Conservation (phyloP, 129 eudicot species). For the Lonicera japonica region DNA sequence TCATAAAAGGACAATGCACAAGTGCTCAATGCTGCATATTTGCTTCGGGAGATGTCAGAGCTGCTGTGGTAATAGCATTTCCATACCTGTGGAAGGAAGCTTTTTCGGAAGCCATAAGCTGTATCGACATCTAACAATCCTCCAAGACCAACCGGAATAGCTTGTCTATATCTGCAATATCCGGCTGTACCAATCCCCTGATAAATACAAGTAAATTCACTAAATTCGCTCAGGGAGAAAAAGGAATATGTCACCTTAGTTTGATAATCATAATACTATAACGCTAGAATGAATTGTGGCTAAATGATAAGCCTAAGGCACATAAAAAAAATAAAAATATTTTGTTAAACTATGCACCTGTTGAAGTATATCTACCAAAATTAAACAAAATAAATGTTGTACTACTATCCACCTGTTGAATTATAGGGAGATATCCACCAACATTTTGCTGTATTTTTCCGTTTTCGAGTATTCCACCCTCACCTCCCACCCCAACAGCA, state of each 20-base stretch:
- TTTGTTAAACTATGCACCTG: too few species aligned
- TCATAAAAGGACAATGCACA: too few species aligned
- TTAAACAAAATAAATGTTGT: too few species aligned
- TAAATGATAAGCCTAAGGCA: not conserved
- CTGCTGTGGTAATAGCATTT: not conserved
- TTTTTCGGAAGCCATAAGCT: slow-evolving; percentile 59
- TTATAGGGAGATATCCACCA: slow-evolving; percentile 83
- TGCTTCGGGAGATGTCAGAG: too few species aligned
- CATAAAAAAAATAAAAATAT: not conserved
- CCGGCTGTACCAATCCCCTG: slow-evolving; percentile 70
- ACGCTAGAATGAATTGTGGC: not conserved
- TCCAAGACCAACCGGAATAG: slow-evolving; percentile 70
- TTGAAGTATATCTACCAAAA: slow-evolving; percentile 65
- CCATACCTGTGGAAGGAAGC: slow-evolving; percentile 79
- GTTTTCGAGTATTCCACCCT: slow-evolving; percentile 70
- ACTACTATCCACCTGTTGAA: slow-evolving; percentile 56
- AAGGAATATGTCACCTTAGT: too few species aligned
- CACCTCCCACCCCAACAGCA: slow-evolving; percentile 93
- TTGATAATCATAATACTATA: too few species aligned
- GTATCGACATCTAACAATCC: slow-evolving; percentile 67
- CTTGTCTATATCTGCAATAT: slow-evolving; percentile 82
- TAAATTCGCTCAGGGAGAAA: too few species aligned
- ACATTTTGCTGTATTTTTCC: slow-evolving; percentile 68
- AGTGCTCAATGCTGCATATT: too few species aligned
- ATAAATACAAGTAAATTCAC: not conserved